Conservation (phyloP, 2,329 filamentous ascomycete species). For the Bipolaris sorokiniana region DNA sequence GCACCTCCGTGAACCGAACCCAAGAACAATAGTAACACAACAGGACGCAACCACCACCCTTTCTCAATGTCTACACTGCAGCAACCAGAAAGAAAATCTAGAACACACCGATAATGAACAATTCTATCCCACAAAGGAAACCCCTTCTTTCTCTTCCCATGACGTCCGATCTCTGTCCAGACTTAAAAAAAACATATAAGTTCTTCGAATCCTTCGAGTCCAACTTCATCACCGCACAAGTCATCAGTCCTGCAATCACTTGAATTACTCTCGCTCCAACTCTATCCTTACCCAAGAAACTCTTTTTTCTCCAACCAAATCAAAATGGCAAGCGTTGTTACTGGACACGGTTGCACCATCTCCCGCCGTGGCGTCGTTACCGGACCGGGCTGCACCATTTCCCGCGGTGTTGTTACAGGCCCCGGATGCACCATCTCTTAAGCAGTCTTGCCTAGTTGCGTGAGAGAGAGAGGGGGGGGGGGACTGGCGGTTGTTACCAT, state of each 20-base stretch:
- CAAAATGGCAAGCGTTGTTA: background rate
- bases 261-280: background rate
- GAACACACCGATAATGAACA: background rate
- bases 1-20: background rate
- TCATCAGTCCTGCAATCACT: background rate
- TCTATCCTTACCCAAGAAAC: background rate
- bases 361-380: background rate
- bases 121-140: background rate
- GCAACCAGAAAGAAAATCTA: background rate
- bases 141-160: background rate
- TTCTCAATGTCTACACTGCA: background rate
- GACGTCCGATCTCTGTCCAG: background rate
- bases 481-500: background rate
- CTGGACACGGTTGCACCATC: background rate
- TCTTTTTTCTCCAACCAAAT: background rate
- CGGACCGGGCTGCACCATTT: background rate
- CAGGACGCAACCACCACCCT: background rate
- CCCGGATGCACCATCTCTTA: background rate
- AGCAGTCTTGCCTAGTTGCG: background rate
- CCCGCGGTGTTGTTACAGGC: background rate
- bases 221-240: background rate
- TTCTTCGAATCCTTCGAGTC: background rate
- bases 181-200: background rate
- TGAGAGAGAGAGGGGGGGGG: background rate
- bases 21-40: slow-evolving; percentile 1